Evolutionary conservation across 2,329 filamentous ascomycete genomes (phyloP).

Genomic region (Botrytis paeoniae): DNA sequence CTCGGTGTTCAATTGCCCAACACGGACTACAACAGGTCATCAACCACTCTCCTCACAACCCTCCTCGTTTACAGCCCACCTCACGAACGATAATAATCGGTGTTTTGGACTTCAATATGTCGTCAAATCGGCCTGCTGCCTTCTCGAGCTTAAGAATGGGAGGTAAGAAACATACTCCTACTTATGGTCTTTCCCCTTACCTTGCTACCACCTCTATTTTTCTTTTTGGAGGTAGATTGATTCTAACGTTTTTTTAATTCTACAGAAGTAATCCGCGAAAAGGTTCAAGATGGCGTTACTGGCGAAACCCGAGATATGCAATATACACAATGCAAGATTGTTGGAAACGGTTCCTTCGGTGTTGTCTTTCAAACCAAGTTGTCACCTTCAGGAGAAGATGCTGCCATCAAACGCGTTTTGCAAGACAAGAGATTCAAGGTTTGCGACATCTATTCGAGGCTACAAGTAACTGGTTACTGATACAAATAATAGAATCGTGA

Average conservation of each 20-base stretch:
- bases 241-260: slow-evolving; percentile 31
- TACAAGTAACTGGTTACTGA: slow-evolving; percentile 22
- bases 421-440: slow-evolving; percentile 99
- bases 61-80: slow-evolving; percentile 45
- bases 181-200: slow-evolving; percentile 18
- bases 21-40: slow-evolving; percentile 50
- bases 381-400: slow-evolving; percentile 95
- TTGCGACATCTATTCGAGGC: slow-evolving; percentile 31
- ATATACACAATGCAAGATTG: slow-evolving; percentile 99
- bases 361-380: slow-evolving; percentile 99
- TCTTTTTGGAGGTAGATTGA: neutral
- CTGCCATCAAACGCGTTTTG: slow-evolving; percentile 96
- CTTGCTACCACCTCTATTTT: neutral
- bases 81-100: slow-evolving; percentile 40
- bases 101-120: slow-evolving; percentile 57
- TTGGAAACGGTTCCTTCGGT: slow-evolving; percentile 97
- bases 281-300: slow-evolving; percentile 96
- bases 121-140: slow-evolving; percentile 85
- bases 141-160: slow-evolving; percentile 92
- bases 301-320: slow-evolving; percentile 95
- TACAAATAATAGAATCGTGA: slow-evolving; percentile 76
- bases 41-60: slow-evolving; percentile 42
- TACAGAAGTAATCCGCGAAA: slow-evolving; percentile 97
- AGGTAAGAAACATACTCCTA: slow-evolving; percentile 57
- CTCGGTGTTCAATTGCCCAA: slow-evolving; percentile 45